phyloP scores from a whole-genome alignment of 2,329 filamentous ascomycete genomes.

The Colletotrichum sp. region DNA sequence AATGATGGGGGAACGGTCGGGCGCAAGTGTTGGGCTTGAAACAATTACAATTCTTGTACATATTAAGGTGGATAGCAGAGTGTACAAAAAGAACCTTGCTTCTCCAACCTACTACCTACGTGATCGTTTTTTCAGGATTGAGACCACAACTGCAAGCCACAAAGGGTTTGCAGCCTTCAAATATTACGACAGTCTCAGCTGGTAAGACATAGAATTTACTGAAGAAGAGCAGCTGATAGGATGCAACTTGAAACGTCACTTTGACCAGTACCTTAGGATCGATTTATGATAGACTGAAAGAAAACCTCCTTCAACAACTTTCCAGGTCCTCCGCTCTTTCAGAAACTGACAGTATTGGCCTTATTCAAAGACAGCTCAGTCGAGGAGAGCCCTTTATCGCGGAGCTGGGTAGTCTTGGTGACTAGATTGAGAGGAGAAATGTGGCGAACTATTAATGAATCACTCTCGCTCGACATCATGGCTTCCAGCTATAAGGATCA shows the following conservation, averaged over 20 bases:
- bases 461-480: not conserved
- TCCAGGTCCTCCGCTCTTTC: not conserved
- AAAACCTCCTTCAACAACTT: not conserved
- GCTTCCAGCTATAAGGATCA: not conserved
- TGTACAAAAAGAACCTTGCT: not conserved
- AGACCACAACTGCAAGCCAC: not conserved
- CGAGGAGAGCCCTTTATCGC: not conserved
- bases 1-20: not conserved
- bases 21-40: not conserved
- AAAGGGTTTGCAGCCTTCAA: not conserved
- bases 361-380: not conserved
- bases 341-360: not conserved
- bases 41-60: not conserved
- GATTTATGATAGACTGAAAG: not conserved
- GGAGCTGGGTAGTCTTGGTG: not conserved
- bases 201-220: not conserved
- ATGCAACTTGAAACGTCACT: not conserved
- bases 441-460: not conserved
- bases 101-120: not conserved
- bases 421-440: not conserved
- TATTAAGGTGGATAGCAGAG: not conserved
- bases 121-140: not conserved
- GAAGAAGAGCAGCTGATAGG: not conserved
- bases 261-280: not conserved
- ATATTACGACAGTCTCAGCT: not conserved